Evolutionary conservation across 768 basidiomycete species (phyloP).

Genomic region (Phylloporus sp.): DNA sequence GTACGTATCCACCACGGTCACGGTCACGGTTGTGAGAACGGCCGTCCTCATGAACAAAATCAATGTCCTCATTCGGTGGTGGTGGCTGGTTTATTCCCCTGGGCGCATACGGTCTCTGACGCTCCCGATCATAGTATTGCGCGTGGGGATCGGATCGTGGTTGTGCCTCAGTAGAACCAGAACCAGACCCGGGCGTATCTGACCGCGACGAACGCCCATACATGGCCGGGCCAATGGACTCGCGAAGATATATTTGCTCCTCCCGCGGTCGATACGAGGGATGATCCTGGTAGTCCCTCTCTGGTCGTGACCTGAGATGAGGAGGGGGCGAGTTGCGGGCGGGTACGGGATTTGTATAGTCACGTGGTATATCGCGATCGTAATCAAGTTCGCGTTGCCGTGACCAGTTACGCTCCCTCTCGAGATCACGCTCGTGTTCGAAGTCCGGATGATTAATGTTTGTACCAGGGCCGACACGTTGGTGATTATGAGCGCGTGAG

Average conservation of each 20-base stretch:
- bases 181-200: conserved; percentile 56
- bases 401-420: conserved; percentile 40
- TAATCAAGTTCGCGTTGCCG: conserved; percentile 43
- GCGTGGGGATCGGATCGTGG: conserved; percentile 47
- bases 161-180: conserved; percentile 45
- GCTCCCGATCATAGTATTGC: conserved; percentile 50
- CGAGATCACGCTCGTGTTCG: conserved; percentile 42
- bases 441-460: conserved; percentile 44
- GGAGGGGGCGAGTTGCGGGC: conserved; percentile 42
- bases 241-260: conserved; percentile 28
- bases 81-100: conserved; percentile 44
- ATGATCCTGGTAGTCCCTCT: conserved; percentile 30
- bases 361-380: conserved; percentile 34
- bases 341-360: conserved; percentile 23
- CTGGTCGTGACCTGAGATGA: conserved; percentile 37
- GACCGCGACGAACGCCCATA: conserved; percentile 47
- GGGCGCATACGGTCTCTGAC: conserved; percentile 47
- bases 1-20: conserved; percentile 37
- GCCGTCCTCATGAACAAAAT: conserved; percentile 54
- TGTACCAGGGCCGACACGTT: conserved; percentile 61
- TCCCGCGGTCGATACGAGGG: conserved; percentile 27
- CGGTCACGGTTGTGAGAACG: conserved; percentile 36
- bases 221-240: conserved; percentile 27
- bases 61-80: conserved; percentile 41
- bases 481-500: conserved; percentile 56